Evolutionary conservation across 2,329 filamentous ascomycete genomes (phyloP).

Genomic region (Aphanoascus verrucosus): DNA sequence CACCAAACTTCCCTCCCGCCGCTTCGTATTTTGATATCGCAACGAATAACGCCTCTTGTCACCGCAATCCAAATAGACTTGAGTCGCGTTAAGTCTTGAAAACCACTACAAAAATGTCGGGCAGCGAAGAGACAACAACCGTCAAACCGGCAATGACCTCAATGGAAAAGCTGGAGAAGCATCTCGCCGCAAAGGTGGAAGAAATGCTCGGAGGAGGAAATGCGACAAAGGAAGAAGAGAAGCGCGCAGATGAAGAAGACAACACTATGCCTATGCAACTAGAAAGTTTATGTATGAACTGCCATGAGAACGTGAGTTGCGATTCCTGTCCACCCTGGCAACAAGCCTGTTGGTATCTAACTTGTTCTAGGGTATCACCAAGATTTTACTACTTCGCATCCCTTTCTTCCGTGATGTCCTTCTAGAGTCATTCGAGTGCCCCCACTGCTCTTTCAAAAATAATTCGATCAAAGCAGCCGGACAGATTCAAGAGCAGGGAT

Average conservation of each 20-base stretch:
- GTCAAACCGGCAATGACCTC: neutral
- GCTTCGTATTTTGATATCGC: neutral
- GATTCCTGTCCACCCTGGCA: neutral
- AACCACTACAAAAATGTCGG: neutral
- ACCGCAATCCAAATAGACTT: neutral
- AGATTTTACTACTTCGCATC: slow-evolving; percentile 79
- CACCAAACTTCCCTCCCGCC: neutral
- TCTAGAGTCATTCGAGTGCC: slow-evolving; percentile 91
- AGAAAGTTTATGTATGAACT: slow-evolving; percentile 80
- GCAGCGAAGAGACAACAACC: neutral
- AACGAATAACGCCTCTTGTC: neutral
- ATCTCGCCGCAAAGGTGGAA: slow-evolving; percentile 4
- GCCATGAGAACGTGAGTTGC: slow-evolving; percentile 56
- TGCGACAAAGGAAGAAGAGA: neutral
- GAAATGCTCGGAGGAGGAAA: neutral
- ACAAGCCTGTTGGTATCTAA: neutral
- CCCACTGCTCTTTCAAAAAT: slow-evolving; percentile 79
- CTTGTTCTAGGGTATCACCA: slow-evolving; percentile 58
- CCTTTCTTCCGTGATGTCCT: slow-evolving; percentile 97
- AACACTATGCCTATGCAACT: slow-evolving; percentile 37
- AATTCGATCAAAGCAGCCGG: slow-evolving; percentile 90
- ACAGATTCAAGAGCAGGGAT: slow-evolving; percentile 79
- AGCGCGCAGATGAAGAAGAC: slow-evolving; percentile 22
- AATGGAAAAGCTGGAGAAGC: neutral
- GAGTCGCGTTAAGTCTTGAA: neutral